Percentiles rank a stretch among this genome's conserved stretches.
These are phyloP conservation scores for Pythium phragmitis DNA, from an alignment of 352 stramenopile species.

Conservation along the genomic window DNA sequence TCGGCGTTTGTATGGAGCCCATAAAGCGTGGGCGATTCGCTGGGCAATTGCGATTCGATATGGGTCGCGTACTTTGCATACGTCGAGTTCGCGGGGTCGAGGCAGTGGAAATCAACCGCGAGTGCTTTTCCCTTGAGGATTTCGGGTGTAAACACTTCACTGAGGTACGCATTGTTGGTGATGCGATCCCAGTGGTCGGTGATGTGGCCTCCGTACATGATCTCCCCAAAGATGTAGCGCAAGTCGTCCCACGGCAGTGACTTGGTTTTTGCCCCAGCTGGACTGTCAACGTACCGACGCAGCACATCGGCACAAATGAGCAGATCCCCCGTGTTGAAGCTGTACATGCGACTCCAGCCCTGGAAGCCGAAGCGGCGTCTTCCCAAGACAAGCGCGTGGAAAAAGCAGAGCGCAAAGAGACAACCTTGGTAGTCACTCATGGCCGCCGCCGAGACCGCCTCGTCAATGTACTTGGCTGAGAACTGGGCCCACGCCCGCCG, in stretches of 20 bases:
- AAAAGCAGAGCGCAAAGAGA: conserved; percentile 94
- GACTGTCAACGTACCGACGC: conserved; percentile 57
- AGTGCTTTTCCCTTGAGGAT: conserved; percentile 58
- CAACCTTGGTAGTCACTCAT: conserved; percentile 89
- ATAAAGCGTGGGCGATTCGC: conserved; percentile 67
- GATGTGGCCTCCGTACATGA: conserved; percentile 90
- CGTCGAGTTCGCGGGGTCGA: conserved; percentile 60
- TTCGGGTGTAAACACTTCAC: conserved; percentile 59
- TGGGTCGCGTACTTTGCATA: conserved; percentile 94
- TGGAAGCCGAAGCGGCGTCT: conserved; percentile 89
- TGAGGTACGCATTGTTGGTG: conserved; percentile 78
- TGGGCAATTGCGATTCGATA: conserved; percentile 67
- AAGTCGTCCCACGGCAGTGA: conserved; percentile 78
- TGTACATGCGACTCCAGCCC: conserved; percentile 92
- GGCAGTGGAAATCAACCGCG: conserved; percentile 72
- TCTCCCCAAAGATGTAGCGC: conserved; percentile 92
- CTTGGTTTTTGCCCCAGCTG: conserved; percentile 7
- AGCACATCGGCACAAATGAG: conserved; percentile 89
- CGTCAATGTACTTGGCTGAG: conserved; percentile 74
- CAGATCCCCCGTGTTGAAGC: conserved; percentile 94
- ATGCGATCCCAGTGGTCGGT: conserved; percentile 85
- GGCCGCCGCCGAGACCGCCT: conserved; percentile 45
- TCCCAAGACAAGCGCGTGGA: conserved; percentile 91
- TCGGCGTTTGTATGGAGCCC: conserved; percentile 80
- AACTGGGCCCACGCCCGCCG: conserved; percentile 78